Evolutionary conservation across 257 asterid genomes (phyloP).

Genomic region (Solanum chilense): DNA sequence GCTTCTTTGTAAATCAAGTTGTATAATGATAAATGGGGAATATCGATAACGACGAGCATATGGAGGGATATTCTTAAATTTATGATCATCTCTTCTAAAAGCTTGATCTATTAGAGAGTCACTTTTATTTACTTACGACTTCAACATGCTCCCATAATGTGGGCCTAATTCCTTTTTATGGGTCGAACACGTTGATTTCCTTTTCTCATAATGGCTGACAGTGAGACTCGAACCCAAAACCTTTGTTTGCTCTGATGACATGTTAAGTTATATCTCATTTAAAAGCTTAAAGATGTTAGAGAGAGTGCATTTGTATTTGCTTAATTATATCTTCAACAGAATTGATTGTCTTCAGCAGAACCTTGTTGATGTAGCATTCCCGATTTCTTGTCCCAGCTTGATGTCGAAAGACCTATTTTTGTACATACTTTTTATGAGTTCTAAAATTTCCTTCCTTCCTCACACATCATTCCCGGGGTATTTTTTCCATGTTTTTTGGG

Average conservation of each 20-base stretch:
- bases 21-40: background rate
- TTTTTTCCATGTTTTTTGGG: background rate
- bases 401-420: background rate
- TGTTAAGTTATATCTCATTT: background rate
- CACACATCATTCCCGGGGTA: background rate
- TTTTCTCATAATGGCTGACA: background rate
- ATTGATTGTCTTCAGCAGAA: background rate
- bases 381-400: background rate
- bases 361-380: background rate
- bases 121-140: background rate
- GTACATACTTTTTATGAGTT: background rate
- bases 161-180: background rate
- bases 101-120: background rate
- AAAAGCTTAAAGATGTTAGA: background rate
- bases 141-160: background rate
- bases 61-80: background rate
- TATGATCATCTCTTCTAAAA: background rate
- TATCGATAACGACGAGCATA: background rate
- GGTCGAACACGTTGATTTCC: background rate
- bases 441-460: background rate
- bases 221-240: background rate
- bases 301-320: background rate
- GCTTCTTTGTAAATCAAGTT: background rate
- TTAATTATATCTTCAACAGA: background rate
- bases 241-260: background rate